Base-by-base conservation (phyloP, 352 stramenopile species). In the Pythium periplocum region DNA sequence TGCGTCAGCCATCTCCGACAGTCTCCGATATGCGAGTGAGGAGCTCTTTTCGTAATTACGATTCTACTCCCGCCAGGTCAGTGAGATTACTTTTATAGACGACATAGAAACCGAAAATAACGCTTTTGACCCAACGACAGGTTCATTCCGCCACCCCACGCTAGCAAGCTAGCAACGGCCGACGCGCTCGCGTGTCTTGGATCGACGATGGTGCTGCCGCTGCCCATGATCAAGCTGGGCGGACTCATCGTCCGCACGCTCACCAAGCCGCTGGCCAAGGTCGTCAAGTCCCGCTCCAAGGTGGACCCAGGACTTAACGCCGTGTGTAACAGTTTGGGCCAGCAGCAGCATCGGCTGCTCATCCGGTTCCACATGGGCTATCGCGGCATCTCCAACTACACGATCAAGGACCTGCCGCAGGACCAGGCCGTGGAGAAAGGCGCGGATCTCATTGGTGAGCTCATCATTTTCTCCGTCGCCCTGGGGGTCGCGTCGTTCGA, bases 221-320 rank as follows among this genome's bases (percentile, higher is more conserved):
- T 93, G 58, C 83, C 83, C 36, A 83, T 93, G 78, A 84, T 93
- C 61, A 93, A 93, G 65, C 56, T 93, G 26, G 83, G 83, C 48
- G 83, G 83, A 32, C 67, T 93, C 52, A 75, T 93, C 70, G 69
- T 87, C 34, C 80, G 83, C 53, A 89, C 83, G 57, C 68, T 90
- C 39, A 93, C 83, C 51, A 93, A 93, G 58, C 84, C 90, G 4
- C 76, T 93, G 45, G 87, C 87, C 17, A 96, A 97, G 55, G 80
- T 91, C 45, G 74, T 95, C 59, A 85, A 97, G 53, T 76, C 91
- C 56, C 89, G 88, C 42, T 91, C 92, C 32, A 97, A 95, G 53
- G 68, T 78, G 44, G 69, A 90, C 36, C 75, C 75, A 17, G 51
- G 71, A 36, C 66, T 90, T 31, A 87, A 85, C 51, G 55, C 66